phyloP scores from a whole-genome alignment of 1,284 basidiomycete species.

The Golubevia sp. region DNA sequence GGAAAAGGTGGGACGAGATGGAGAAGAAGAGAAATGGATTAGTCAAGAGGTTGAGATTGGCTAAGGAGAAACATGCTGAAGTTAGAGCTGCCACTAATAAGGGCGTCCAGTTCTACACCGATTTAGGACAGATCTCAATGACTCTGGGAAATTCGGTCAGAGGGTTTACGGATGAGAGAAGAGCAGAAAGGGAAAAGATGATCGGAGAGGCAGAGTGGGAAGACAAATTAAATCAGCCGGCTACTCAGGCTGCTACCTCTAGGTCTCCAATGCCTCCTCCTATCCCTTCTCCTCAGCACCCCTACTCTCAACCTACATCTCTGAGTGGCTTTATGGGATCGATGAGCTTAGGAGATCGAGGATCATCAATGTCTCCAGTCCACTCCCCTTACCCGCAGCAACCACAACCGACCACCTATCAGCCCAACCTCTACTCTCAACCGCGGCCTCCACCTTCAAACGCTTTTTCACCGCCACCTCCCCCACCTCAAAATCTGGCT shows the following conservation, averaged over 20 bases:
- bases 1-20: conserved; percentile 26
- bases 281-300: neutral
- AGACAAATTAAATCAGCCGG: conserved; percentile 13
- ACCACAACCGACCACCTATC: neutral
- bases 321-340: neutral
- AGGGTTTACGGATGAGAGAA: conserved; percentile 23
- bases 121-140: conserved; percentile 32
- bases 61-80: conserved; percentile 45
- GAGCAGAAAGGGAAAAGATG: conserved; percentile 26
- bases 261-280: neutral
- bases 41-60: conserved; percentile 31
- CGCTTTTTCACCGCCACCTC: neutral
- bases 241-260: neutral
- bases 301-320: neutral
- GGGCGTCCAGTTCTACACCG: conserved; percentile 47
- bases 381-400: conserved; percentile 1
- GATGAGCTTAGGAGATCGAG: neutral
- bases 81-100: conserved; percentile 46
- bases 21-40: conserved; percentile 27
- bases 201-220: conserved; percentile 41
- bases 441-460: neutral
- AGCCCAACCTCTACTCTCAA: conserved; percentile 1
- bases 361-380: neutral
- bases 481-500: too few species aligned
- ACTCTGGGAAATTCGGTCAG: conserved; percentile 17